Evolutionary conservation across 2,329 filamentous ascomycete genomes (phyloP), one percentile per base, ranked within the genome.

Genomic region (Huntiella moniliformis): DNA sequence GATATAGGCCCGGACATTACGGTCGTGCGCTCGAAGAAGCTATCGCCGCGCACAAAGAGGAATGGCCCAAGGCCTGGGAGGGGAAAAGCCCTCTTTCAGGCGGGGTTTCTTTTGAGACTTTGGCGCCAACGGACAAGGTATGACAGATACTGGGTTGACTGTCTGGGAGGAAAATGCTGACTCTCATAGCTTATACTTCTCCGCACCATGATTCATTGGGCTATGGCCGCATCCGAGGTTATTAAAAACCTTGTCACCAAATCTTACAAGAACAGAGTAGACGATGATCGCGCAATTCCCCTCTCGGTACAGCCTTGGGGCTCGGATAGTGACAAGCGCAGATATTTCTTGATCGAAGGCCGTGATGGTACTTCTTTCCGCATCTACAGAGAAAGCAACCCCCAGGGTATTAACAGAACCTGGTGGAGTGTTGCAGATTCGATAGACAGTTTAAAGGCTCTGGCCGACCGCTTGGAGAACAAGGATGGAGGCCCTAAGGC

Each of bases 401-500:
- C 84, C 10, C 77, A 77, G 4, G 71, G 79, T 31, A 73, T 81
- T 39, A 79, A 79, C 51, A 64, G 76, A 51, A 85, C 83, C 17
- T 98, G 91, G 91, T 85, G 84, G 73, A 95, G 80, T 56, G 78
- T 96, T 37, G 91, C 91, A 12, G 85, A 88, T 5, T 79, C 71
- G 42, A 95, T 98, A 42, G 85, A 92, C 4, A 88, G 96, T 58
- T 67, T 95, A 51, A 79, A 74, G 54, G 67, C 63, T 4, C 65
- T 96, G 42, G 80, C 79, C 4, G 75, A 82, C 42, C 92, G 82
- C 59, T 71, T 98, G 7, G 73, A 78, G 44, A 74, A 69, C 3
- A 72, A 74, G 34, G 88, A 96, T 54, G 82, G 81, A 44, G 82
- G 82, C 1, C 84, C 82, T 43, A 82, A 84, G 57, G 84, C 88